phyloP scores from a whole-genome alignment of 75 land plant species.

The Gnetum montanum region DNA sequence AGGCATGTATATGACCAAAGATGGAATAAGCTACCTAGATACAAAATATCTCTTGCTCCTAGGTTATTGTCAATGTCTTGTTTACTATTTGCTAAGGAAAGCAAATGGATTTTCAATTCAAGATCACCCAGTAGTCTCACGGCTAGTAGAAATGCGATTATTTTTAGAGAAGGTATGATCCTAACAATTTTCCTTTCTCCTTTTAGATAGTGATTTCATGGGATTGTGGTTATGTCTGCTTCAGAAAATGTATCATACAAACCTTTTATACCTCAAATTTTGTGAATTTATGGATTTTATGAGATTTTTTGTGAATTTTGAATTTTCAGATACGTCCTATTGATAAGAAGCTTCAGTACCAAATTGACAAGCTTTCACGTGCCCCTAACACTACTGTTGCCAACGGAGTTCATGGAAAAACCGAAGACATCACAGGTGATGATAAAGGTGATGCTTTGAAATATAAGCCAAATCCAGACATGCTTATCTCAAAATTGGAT shows the following conservation, averaged over 20 bases:
- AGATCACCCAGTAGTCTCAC: constrained; percentile 69
- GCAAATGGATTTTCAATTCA: constrained; percentile 67
- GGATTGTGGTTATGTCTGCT: no score
- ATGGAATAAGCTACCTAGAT: constrained; percentile 94
- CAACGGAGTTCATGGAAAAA: constrained; percentile 9
- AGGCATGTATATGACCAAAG: constrained; percentile 39
- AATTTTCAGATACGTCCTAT: constrained; percentile 89
- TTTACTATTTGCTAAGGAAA: constrained; percentile 73
- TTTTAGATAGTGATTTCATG: no score
- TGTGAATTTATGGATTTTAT: no score
- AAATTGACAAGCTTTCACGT: constrained; percentile 70
- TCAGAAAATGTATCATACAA: no score
- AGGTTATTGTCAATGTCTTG: constrained; percentile 73
- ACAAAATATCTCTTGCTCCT: constrained; percentile 80
- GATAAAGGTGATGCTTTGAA: constrained; percentile 52
- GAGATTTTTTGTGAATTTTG: no score
- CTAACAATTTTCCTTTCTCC: not conserved
- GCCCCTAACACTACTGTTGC: constrained; percentile 17
- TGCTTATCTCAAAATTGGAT: constrained; percentile 63
- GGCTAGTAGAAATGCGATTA: constrained; percentile 76
- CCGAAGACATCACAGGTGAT: constrained; percentile 9
- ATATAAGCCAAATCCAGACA: constrained; percentile 81
- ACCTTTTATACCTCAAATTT: no score
- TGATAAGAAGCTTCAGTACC: constrained; percentile 85
- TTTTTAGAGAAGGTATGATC: constrained; percentile 82